Percentiles rank a stretch among this genome's conserved stretches.
phyloP scores from a whole-genome alignment of 2,329 filamentous ascomycete genomes.

The Decorospora gaudefroyi region DNA sequence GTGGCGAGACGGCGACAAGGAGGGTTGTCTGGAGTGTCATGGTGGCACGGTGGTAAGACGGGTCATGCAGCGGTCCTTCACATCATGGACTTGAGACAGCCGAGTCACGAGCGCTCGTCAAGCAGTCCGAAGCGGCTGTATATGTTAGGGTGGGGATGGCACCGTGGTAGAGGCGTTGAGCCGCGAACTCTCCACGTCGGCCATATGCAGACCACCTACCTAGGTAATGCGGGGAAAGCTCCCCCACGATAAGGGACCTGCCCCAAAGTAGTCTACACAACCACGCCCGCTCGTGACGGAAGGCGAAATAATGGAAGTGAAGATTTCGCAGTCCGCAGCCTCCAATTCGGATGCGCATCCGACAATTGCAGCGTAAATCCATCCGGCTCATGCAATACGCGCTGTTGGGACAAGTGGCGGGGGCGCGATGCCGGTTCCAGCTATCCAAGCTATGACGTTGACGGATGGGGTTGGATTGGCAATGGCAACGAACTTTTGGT shows the following conservation, averaged over 20 bases:
- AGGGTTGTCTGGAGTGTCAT: slow-evolving; percentile 32
- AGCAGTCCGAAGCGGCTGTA: slow-evolving; percentile 7
- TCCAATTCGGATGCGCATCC: slow-evolving; percentile 1
- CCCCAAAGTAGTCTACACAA: slow-evolving; percentile 1
- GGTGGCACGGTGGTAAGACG: slow-evolving; percentile 4
- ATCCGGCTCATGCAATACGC: slow-evolving; percentile 17
- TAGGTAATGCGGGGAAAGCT: slow-evolving; percentile 24
- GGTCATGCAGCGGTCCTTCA: too few relatives aligned
- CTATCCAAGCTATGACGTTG: slow-evolving; percentile 42
- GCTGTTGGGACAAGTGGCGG: slow-evolving; percentile 32
- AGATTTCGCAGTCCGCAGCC: not conserved
- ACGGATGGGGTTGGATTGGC: slow-evolving; percentile 17
- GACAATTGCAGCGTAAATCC: slow-evolving; percentile 29
- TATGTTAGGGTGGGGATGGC: slow-evolving; percentile 8
- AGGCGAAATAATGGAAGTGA: too few relatives aligned
- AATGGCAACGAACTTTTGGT: slow-evolving; percentile 39
- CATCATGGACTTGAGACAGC: slow-evolving; percentile 13
- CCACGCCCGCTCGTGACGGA: not conserved
- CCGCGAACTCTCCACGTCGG: slow-evolving; percentile 33
- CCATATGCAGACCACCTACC: too few relatives aligned
- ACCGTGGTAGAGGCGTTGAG: slow-evolving; percentile 26
- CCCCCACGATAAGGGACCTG: slow-evolving; percentile 16
- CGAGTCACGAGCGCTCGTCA: slow-evolving; percentile 15
- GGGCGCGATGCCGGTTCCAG: slow-evolving; percentile 29
- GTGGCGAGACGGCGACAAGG: slow-evolving; percentile 43